Evolutionary conservation across 805 yeast species (phyloP).

Genomic region (Candida easanensis): DNA sequence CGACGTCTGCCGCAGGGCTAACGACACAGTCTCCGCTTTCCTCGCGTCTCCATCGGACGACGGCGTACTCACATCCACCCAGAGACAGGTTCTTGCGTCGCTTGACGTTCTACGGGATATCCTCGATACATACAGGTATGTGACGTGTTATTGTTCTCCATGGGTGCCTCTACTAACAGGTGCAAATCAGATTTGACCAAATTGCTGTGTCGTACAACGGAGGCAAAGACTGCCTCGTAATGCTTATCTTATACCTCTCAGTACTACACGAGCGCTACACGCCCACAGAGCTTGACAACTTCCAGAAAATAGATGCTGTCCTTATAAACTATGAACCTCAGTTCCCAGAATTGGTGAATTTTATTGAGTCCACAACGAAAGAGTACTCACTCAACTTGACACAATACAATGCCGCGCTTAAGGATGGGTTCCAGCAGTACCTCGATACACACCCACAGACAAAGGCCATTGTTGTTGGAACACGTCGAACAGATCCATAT

Average conservation of each 20-base stretch:
- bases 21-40: constrained; percentile 3
- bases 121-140: constrained; percentile 6
- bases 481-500: constrained; percentile 83
- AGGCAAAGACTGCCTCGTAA: constrained; percentile 93
- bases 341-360: constrained; percentile 66
- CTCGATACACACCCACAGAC: constrained; percentile 49
- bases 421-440: constrained; percentile 67
- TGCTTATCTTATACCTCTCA: constrained; percentile 73
- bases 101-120: background rate
- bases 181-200: constrained; percentile 31
- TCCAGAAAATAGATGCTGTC: constrained; percentile 49
- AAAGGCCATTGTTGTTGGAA: constrained; percentile 83
- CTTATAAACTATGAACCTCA: constrained; percentile 74
- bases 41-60: background rate
- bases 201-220: constrained; percentile 89
- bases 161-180: constrained; percentile 4
- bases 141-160: too few species aligned
- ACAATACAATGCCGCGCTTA: constrained; percentile 41
- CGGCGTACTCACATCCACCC: constrained; percentile 2
- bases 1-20: constrained; percentile 3
- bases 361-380: constrained; percentile 53
- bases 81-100: constrained; percentile 2
- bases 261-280: constrained; percentile 36
- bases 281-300: constrained; percentile 12
- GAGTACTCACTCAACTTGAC: constrained; percentile 53